Conservation (phyloP, 2,329 filamentous ascomycete genomes). For the Helminthosporium solani region DNA sequence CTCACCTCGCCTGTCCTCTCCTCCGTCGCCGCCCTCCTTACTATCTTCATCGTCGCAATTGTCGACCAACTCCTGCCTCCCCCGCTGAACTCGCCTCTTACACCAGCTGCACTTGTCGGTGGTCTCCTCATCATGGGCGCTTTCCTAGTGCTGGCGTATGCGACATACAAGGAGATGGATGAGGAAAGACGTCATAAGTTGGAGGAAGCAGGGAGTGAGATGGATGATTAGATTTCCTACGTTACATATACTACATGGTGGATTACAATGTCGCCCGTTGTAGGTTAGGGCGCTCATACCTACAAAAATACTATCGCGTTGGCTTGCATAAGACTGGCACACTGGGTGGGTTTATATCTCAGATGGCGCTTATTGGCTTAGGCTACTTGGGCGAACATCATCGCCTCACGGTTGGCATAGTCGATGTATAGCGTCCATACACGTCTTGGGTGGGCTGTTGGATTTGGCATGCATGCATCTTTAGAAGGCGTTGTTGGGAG, state of each 20-base stretch:
- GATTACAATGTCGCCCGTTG: too few relatives aligned
- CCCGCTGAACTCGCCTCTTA: conserved; percentile 68
- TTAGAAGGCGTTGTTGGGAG: not conserved
- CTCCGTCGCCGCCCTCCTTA: conserved; percentile 88
- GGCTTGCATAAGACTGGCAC: too few relatives aligned
- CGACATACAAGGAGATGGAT: conserved; percentile 89
- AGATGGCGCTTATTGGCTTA: too few relatives aligned
- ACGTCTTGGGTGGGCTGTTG: not conserved
- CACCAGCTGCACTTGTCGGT: conserved; percentile 73
- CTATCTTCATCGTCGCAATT: conserved; percentile 93
- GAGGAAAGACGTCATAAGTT: conserved; percentile 70
- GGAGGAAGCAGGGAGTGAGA: conserved; percentile 46
- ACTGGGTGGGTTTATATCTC: too few relatives aligned
- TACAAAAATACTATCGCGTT: too few relatives aligned
- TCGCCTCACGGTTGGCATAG: too few relatives aligned
- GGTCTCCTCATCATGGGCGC: conserved; percentile 84
- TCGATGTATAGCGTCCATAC: too few relatives aligned
- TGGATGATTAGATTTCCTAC: conserved; percentile 43
- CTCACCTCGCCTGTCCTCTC: conserved; percentile 90
- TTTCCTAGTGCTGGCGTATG: conserved; percentile 84
- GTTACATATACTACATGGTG: too few relatives aligned
- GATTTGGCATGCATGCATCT: not conserved
- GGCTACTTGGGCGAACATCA: too few relatives aligned
- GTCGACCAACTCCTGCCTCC: conserved; percentile 82
- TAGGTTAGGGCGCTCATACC: too few relatives aligned